phyloP scores from a whole-genome alignment of 495 filamentous ascomycete genomes.

The Podospora pseudoanserina region DNA sequence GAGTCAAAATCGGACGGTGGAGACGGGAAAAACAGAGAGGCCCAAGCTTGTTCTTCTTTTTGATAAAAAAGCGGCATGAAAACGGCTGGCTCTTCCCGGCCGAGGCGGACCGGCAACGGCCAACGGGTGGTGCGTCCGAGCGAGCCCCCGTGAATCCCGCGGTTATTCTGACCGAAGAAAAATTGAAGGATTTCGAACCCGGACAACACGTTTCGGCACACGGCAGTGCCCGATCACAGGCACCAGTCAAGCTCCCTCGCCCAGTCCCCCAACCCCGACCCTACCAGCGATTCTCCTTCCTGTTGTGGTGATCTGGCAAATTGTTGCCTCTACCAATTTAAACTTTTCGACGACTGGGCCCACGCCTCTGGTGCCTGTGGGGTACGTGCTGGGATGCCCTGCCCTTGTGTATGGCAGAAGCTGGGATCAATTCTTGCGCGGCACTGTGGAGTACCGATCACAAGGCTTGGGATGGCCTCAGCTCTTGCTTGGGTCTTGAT shows the following conservation, averaged over 20 bases:
- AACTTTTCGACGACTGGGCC: not conserved
- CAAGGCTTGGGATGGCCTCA: not conserved
- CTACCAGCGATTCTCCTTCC: not conserved
- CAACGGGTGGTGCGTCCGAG: not conserved
- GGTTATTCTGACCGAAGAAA: no score
- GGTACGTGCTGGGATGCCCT: not conserved
- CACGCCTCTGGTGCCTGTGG: not conserved
- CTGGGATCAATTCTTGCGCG: not conserved
- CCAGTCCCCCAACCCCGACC: not conserved
- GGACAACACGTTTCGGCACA: not conserved
- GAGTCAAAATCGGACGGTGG: not conserved
- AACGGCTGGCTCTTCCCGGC: not conserved
- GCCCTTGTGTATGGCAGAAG: not conserved
- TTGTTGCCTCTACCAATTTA: not conserved
- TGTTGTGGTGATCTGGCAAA: not conserved
- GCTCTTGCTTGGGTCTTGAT: not conserved
- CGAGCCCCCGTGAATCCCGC: no score
- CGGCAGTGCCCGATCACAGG: not conserved
- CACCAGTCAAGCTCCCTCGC: not conserved
- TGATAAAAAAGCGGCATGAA: not conserved
- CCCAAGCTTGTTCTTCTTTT: not conserved
- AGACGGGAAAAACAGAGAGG: not conserved
- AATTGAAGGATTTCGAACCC: not conserved
- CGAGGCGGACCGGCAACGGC: not conserved
- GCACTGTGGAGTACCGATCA: not conserved